Conservation (phyloP, 768 basidiomycete genomes). For the Tricholoma hemisulphureum region DNA sequence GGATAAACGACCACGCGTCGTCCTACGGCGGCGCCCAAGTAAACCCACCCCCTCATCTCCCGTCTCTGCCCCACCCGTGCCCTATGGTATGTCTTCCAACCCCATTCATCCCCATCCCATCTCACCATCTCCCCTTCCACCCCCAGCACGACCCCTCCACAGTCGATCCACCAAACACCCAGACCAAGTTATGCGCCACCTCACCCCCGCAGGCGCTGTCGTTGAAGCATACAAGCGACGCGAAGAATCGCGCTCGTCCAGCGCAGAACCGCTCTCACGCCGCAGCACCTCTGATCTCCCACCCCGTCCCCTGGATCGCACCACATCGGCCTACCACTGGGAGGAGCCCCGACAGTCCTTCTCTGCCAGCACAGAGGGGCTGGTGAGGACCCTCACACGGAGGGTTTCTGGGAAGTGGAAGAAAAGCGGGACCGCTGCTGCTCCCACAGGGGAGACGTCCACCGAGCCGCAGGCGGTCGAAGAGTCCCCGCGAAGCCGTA, state of each 20-base stretch:
- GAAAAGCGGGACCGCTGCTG: conserved; percentile 19
- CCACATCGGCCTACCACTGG: too few species aligned
- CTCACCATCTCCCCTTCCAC: too few species aligned
- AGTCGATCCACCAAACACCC: too few species aligned
- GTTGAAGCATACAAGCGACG: conserved; percentile 50
- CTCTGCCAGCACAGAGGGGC: conserved; percentile 11
- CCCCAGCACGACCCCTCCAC: too few species aligned
- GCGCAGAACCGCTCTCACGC: too few species aligned
- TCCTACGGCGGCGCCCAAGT: not conserved
- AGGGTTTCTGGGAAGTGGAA: conserved; percentile 37
- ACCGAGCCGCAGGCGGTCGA: not conserved
- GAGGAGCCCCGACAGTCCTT: too few species aligned
- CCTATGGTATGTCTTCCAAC: too few species aligned
- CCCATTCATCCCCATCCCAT: too few species aligned
- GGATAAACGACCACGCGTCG: not conserved
- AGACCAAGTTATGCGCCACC: too few species aligned
- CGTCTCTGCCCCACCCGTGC: too few species aligned
- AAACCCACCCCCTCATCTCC: not conserved
- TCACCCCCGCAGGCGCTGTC: conserved; percentile 48
- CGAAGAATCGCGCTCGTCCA: conserved; percentile 22
- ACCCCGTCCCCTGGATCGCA: too few species aligned
- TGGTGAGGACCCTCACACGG: conserved; percentile 27
- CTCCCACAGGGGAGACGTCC: conserved; percentile 6
- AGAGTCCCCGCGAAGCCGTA: conserved; percentile 14
- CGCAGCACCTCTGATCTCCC: too few species aligned